Percentiles rank a stretch among this genome's conserved stretches.
Conservation (phyloP, 2,329 filamentous ascomycete species). For the Penicillium sp. region DNA sequence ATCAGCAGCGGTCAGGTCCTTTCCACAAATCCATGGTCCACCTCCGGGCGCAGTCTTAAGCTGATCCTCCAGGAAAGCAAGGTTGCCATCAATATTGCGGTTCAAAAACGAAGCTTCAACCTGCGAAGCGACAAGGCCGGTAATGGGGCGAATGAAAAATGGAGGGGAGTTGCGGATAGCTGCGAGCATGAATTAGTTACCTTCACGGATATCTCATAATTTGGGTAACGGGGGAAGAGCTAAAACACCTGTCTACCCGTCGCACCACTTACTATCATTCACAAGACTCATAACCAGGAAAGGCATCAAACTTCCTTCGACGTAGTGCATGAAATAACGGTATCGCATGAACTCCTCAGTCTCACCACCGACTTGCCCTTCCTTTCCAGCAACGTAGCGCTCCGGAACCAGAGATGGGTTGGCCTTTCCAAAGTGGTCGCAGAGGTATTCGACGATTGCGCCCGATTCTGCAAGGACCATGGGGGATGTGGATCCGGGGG, state of each 20-base stretch:
- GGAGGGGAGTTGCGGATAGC: constrained; percentile 41
- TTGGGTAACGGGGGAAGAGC: background rate
- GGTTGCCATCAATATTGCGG: constrained; percentile 43
- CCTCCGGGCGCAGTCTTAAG: constrained; percentile 43
- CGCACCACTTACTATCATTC: constrained; percentile 49
- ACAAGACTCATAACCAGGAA: constrained; percentile 66
- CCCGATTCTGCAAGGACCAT: constrained; percentile 78
- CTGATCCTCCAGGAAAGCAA: constrained; percentile 48
- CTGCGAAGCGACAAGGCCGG: constrained; percentile 52
- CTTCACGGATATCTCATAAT: fast-evolving
- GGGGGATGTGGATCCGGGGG: constrained; percentile 44
- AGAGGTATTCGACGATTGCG: constrained; percentile 78
- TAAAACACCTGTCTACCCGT: background rate
- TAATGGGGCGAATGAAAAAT: constrained; percentile 69
- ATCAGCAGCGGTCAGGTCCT: constrained; percentile 46
- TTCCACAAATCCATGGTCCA: constrained; percentile 44
- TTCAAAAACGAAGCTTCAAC: constrained; percentile 42
- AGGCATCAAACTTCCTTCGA: constrained; percentile 80
- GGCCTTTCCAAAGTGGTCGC: constrained; percentile 60
- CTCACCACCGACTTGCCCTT: constrained; percentile 58
- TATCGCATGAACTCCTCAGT: constrained; percentile 62
- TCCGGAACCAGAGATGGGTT: constrained; percentile 48
- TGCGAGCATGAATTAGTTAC: constrained; percentile 1
- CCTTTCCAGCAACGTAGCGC: constrained; percentile 52
- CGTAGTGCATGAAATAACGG: constrained; percentile 76